Percentiles rank a stretch among this genome's conserved stretches.
phyloP scores from a whole-genome alignment of 345 rosid genomes.

The Populus simonii region DNA sequence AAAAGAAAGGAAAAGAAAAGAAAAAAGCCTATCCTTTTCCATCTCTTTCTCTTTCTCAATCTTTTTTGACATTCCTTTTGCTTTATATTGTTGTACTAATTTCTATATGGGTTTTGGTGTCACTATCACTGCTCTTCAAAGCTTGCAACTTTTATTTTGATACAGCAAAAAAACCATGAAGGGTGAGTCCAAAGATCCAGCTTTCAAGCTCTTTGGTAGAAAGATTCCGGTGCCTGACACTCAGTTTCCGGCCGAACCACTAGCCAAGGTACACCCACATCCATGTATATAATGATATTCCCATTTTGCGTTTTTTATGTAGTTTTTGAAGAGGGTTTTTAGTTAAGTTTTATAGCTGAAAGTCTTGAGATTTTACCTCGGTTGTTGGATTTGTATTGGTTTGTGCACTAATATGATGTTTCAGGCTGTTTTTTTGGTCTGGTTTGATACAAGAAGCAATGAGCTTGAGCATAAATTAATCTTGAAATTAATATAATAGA shows the following conservation, averaged over 20 bases:
- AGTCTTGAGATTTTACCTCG: slow-evolving; percentile 8
- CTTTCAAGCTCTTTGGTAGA: slow-evolving; percentile 70
- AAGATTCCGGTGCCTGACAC: slow-evolving; percentile 53
- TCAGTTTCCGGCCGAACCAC: slow-evolving; percentile 39
- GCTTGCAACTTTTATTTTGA: slow-evolving; percentile 1
- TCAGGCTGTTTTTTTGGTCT: background rate
- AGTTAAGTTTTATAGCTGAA: background rate
- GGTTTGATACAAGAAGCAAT: background rate
- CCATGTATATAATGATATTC: background rate
- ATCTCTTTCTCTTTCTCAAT: background rate
- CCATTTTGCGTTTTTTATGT: background rate
- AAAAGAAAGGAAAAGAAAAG: background rate
- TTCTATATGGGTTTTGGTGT: slow-evolving; percentile 33
- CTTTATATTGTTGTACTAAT: slow-evolving; percentile 4
- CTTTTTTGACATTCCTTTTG: slow-evolving; percentile 17
- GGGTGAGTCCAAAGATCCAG: slow-evolving; percentile 39
- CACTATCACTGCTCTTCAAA: slow-evolving; percentile 12
- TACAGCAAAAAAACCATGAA: background rate
- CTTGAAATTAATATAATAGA: slow-evolving; percentile 3
- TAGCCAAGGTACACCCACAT: slow-evolving; percentile 14
- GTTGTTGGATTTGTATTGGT: background rate
- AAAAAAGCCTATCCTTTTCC: background rate
- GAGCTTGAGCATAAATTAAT: background rate
- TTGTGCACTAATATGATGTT: background rate
- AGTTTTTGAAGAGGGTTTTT: background rate